phyloP scores from a whole-genome alignment of 2,329 filamentous ascomycete species.

The Aspergillus ochraceus region DNA sequence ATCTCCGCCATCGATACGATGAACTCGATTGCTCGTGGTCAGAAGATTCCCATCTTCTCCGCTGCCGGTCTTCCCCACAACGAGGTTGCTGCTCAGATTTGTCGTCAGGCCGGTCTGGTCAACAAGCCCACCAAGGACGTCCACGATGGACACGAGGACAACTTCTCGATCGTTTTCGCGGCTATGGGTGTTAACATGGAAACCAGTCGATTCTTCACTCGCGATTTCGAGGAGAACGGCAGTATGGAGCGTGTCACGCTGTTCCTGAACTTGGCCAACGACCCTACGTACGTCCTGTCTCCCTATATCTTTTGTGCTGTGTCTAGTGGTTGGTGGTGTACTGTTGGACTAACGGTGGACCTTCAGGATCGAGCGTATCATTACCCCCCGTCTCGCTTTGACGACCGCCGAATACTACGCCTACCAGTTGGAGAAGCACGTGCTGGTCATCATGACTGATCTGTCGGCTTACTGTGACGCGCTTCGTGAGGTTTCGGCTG shows the following conservation, averaged over 20 bases:
- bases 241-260: constrained; percentile 95
- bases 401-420: constrained; percentile 99
- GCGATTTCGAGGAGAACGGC: constrained; percentile 98
- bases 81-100: constrained; percentile 98
- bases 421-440: constrained; percentile 99
- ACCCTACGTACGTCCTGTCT: constrained; percentile 74
- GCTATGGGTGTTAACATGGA: constrained; percentile 99
- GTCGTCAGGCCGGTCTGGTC: constrained; percentile 92
- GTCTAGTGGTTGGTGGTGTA: neutral
- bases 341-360: constrained; percentile 7
- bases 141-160: constrained; percentile 96
- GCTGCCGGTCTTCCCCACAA: constrained; percentile 98
- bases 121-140: constrained; percentile 90
- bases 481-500: constrained; percentile 95
- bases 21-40: constrained; percentile 96
- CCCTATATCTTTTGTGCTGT: neutral
- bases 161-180: constrained; percentile 99
- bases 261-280: constrained; percentile 98
- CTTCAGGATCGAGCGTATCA: constrained; percentile 93
- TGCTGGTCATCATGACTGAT: constrained; percentile 97
- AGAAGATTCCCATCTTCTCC: constrained; percentile 99
- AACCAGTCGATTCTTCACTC: constrained; percentile 95
- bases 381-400: constrained; percentile 94
- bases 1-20: constrained; percentile 99
- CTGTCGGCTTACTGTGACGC: constrained; percentile 98